Base-by-base conservation (phyloP, 306 rosid genomes). In the Malus orientalis region DNA sequence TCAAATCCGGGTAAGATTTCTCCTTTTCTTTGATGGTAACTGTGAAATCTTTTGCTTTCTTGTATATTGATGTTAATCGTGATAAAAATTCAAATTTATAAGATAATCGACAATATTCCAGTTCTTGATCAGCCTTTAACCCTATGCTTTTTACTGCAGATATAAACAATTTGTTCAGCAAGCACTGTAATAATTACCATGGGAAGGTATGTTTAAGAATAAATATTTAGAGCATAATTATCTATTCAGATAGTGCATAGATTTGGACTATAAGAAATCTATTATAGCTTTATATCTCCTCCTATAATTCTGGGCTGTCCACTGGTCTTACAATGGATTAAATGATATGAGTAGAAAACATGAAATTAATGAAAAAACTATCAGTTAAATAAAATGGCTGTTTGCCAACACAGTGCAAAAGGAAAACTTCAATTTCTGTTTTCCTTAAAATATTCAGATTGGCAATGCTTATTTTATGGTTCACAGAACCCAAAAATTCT, bases 131-230 rank as follows among this genome's bases (percentile, higher is more conserved):
- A 57, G 78, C 15, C 69, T 63, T 45, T 79, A 72, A 81, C 29
- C 49, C 67, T 59, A 6, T 58, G 67, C 47, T 61, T 78, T 57
- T 76, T 81, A 49, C 83, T 84, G 80, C 87, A 94, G 98, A 91
- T 81, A 91, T 94, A 70, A 94, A 91, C 80, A 91, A 82, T 19
- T 82, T 91, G 59, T 94, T 94, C 90, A 91, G 89, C 78, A 89
- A 83, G 84, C 88, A 83, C 22, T 94, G 97, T 70, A 54, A 49
- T 74, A 91, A 90, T 86, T 89, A 90, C 85, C 83, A 83, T 81
- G 98, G 98, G 74, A 94, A 94, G 96, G 98, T 94, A 74, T 71
- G 89, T 82, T 66, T 36, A n/a, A 29, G 32, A 38, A 36, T 23
- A 12, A 54, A 58, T 4, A 29, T 30, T 53, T 33, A 51, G 27